Percentiles rank a stretch among this genome's conserved stretches.
Evolutionary conservation across 1,284 basidiomycete species (phyloP).

Genomic region (Naganishia sp.): DNA sequence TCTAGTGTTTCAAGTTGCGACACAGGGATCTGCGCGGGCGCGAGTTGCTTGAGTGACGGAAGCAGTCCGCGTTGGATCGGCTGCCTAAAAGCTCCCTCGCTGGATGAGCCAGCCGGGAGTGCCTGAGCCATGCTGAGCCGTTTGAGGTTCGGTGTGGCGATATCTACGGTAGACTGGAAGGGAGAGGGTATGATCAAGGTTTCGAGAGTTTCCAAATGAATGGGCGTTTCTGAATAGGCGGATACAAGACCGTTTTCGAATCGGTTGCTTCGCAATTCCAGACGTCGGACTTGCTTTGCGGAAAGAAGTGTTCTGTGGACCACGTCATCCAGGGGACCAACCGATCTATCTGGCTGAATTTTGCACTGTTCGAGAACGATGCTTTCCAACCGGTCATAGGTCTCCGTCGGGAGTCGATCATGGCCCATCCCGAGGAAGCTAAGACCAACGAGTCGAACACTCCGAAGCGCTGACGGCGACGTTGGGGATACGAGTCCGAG

Average conservation of each 20-base stretch:
- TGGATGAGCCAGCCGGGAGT: too few species aligned
- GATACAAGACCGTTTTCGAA: background rate
- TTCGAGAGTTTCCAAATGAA: background rate
- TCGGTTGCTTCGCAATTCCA: background rate
- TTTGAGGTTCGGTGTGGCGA: too few species aligned
- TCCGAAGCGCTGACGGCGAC: background rate
- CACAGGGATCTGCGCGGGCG: conserved; percentile 13
- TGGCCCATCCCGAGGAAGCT: background rate
- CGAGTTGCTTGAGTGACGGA: conserved; percentile 16
- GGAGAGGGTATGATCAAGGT: conserved; percentile 13
- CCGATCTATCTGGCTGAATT: background rate
- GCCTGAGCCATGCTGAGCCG: too few species aligned
- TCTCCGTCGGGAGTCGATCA: background rate
- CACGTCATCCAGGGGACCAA: too few species aligned
- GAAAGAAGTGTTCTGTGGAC: background rate
- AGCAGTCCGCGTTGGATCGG: background rate
- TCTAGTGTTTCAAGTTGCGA: conserved; percentile 7
- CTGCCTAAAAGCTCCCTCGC: too few species aligned
- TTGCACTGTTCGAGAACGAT: conserved; percentile 12
- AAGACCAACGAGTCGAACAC: background rate
- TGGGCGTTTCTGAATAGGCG: background rate
- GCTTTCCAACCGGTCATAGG: conserved; percentile 3
- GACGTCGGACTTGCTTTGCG: conserved; percentile 9
- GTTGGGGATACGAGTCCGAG: background rate
- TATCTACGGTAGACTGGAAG: too few species aligned